Evolutionary conservation across 106 monocot species (phyloP), one percentile per base, ranked within the genome.

Genomic region (Alisma plantagoaquatica): DNA sequence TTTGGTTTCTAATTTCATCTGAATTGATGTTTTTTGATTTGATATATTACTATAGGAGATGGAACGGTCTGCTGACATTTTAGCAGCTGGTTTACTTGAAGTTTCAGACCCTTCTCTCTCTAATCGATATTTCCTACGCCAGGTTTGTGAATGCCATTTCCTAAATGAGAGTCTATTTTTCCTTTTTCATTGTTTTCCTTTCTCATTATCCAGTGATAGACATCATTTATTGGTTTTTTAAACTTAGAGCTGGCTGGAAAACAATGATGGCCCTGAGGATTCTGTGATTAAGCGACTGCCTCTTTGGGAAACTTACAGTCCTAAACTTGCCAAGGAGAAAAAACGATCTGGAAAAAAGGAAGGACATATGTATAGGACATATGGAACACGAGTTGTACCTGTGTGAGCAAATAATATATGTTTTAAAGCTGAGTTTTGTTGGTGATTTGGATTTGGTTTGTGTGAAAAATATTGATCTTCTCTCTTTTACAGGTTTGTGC

Each of bases 31-130:
- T n/a, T n/a, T n/a, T n/a, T n/a, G 35, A 38, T 38, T 14, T 38
- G 6, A 7, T 38, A 38, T 19, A 41, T 61, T 55, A 19, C n/a
- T 71, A 16, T 28, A 96, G 96, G 96, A 96, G 63, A 96, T 96
- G 96, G 96, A 96, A 54, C 84, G 89, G 3, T 96, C 96, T 63
- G 84, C 89, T 68, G 96, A 96, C 70, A 73, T 96, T 41, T 84
- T 96, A 54, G 89, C 89, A 32, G 89, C 89, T 73, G 96, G 96
- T 56, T 76, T 96, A 65, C 78, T 96, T 43, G 96, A 96, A 57
- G 81, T 84, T 60, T 65, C 96, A 43, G 84, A 96, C 77, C 96
- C 96, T 54, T 84, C 84, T 41, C 66, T 82, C 21, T 78, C 89
- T 43, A 79, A 73, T 73, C 87, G 80, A 76, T 96, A 70, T 65